A percentile compares a stretch with the other conserved stretches of the same genome.
These are phyloP conservation scores for Linnemannia elongata DNA, from an alignment of 192 early-diverging fungal species.

Conservation along the genomic window DNA sequence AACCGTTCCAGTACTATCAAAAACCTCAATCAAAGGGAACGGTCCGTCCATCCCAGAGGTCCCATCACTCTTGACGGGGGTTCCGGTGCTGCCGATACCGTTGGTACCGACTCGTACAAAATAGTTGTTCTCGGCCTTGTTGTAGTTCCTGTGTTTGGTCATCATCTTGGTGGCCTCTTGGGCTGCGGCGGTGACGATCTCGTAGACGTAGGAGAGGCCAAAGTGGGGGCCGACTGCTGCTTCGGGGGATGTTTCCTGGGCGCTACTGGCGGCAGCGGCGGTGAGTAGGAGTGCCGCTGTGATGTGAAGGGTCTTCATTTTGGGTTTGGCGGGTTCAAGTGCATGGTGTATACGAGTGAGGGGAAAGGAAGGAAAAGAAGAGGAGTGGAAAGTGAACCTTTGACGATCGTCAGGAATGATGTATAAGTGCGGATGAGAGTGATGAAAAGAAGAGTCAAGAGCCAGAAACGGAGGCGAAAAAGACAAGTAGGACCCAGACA, in stretches of 20 bases:
- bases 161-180: background rate
- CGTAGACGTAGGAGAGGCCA: background rate
- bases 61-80: background rate
- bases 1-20: background rate
- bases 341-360: background rate
- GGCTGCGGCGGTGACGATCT: background rate
- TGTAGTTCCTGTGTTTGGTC: background rate
- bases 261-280: background rate
- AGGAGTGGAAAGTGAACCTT: background rate
- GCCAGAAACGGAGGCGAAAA: no score
- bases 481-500: no score
- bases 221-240: background rate
- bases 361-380: background rate
- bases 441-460: no score
- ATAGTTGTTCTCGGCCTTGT: background rate
- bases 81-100: background rate
- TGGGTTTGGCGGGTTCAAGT: background rate
- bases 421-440: background rate
- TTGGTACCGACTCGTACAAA: background rate
- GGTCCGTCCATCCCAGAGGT: background rate
- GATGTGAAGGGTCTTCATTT: background rate
- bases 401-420: background rate
- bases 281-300: background rate
- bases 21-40: background rate
- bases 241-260: background rate